These are phyloP conservation scores for Xylaria bambusicola DNA, from an alignment of 495 filamentous ascomycete genomes.

Conservation along the genomic window DNA sequence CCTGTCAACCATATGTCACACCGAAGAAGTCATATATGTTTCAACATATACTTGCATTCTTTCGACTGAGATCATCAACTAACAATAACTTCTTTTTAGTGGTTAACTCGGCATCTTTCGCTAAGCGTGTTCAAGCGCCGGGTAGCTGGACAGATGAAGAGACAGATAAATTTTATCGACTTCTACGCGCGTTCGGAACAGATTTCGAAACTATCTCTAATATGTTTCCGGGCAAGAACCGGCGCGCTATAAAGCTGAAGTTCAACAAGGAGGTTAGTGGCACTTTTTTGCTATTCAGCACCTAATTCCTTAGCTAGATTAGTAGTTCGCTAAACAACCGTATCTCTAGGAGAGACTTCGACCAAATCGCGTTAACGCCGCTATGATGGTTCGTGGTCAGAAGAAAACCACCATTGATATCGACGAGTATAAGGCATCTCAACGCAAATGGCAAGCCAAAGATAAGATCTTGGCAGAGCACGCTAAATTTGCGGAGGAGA, in stretches of 20 bases:
- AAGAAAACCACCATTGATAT: slow-evolving; percentile 63
- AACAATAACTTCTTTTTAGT: slow-evolving; percentile 34
- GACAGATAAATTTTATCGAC: slow-evolving; percentile 83
- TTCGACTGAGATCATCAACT: too few relatives aligned
- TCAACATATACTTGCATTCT: not conserved
- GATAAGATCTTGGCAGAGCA: slow-evolving; percentile 73
- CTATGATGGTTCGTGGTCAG: slow-evolving; percentile 57
- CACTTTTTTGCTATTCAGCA: not conserved
- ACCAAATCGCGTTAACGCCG: slow-evolving; percentile 65
- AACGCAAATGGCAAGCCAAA: slow-evolving; percentile 57
- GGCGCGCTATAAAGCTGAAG: slow-evolving; percentile 85
- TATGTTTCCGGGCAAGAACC: slow-evolving; percentile 73
- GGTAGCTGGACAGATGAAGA: slow-evolving; percentile 75
- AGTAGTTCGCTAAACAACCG: not conserved
- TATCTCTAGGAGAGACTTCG: slow-evolving; percentile 62
- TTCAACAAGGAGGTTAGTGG: slow-evolving; percentile 70
- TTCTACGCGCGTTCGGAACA: slow-evolving; percentile 84
- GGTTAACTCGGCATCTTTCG: slow-evolving; percentile 71
- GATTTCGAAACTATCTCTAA: slow-evolving; percentile 87
- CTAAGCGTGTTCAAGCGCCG: slow-evolving; percentile 65
- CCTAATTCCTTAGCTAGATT: not conserved
- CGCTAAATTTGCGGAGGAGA: slow-evolving; percentile 63
- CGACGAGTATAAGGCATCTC: slow-evolving; percentile 64
- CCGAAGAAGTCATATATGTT: not conserved
- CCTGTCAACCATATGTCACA: too few relatives aligned